phyloP scores from a whole-genome alignment of 148 eudicot genomes.

The Chenopodium quinoa region DNA sequence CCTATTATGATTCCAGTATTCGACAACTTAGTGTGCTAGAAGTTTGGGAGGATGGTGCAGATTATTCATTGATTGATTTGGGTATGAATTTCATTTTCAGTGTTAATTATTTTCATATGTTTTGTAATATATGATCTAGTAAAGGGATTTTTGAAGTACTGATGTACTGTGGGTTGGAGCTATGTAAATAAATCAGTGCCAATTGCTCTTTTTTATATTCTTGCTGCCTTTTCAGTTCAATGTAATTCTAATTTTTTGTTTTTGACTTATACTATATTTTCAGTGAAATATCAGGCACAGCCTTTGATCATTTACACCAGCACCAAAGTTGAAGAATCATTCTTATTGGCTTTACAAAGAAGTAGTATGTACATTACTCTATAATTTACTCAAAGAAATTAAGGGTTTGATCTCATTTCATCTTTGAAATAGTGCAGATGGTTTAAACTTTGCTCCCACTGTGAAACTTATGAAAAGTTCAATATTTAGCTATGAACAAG shows the following conservation, averaged over 20 bases:
- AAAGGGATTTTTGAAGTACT: not conserved
- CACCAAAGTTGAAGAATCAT: slow-evolving; percentile 79
- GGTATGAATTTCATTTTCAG: slow-evolving; percentile 39
- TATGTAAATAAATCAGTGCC: not conserved
- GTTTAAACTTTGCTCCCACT: slow-evolving; percentile 47
- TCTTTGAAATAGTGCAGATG: slow-evolving; percentile 51
- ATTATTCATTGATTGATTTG: slow-evolving; percentile 74
- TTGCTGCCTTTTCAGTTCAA: slow-evolving; percentile 10
- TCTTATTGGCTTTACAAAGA: slow-evolving; percentile 75
- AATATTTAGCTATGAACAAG: slow-evolving; percentile 91
- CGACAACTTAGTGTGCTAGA: slow-evolving; percentile 88
- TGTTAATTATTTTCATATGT: not conserved
- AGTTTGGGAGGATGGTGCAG: slow-evolving; percentile 85
- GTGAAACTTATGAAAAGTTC: slow-evolving; percentile 95
- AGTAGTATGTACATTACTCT: slow-evolving; percentile 47
- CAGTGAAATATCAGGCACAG: slow-evolving; percentile 92
- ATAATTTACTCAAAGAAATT: slow-evolving; percentile 9
- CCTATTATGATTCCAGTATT: slow-evolving; percentile 73
- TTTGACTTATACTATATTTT: slow-evolving; percentile 17
- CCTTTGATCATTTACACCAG: slow-evolving; percentile 85
- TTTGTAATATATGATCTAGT: not conserved
- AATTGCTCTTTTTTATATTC: not conserved
- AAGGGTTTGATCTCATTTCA: slow-evolving; percentile 16
- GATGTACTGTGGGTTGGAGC: not conserved
- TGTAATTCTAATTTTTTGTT: not conserved